Conservation (phyloP, 2,329 filamentous ascomycete species). For the Leptographium procerum region DNA sequence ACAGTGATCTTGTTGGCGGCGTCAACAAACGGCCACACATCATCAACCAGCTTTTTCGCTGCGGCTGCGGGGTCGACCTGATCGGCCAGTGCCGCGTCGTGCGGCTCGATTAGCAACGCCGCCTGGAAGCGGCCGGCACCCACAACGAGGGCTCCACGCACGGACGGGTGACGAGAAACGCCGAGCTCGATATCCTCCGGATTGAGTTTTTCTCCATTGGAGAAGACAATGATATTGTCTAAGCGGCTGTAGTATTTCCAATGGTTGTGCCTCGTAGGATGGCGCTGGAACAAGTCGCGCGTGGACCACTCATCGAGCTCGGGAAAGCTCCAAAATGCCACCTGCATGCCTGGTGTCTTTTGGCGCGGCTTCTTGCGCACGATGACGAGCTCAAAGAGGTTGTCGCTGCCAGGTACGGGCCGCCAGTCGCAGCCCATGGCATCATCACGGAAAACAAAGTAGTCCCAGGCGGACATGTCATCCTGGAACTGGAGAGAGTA, state of each 20-base stretch:
- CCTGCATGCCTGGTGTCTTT: conserved; percentile 22
- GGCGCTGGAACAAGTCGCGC: conserved; percentile 30
- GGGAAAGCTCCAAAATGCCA: conserved; percentile 30
- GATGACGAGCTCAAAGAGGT: conserved; percentile 27
- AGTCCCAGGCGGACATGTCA: conserved; percentile 27
- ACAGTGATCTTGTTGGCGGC: conserved; percentile 31
- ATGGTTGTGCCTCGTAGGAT: conserved; percentile 25
- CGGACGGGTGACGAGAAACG: conserved; percentile 24
- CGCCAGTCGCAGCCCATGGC: conserved; percentile 5
- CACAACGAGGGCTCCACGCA: conserved; percentile 32
- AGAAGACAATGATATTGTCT: conserved; percentile 38
- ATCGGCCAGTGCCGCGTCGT: not conserved
- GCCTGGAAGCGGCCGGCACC: conserved; percentile 35
- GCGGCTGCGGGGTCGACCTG: not conserved
- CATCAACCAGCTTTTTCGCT: conserved; percentile 22
- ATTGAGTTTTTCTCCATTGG: conserved; percentile 40
- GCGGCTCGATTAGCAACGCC: conserved; percentile 32
- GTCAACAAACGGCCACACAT: conserved; percentile 31
- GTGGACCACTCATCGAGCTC: conserved; percentile 28
- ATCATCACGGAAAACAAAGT: conserved; percentile 29
- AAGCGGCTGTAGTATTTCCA: conserved; percentile 24
- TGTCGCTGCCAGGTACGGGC: conserved; percentile 10
- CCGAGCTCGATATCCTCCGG: conserved; percentile 31
- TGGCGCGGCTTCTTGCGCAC: conserved; percentile 18
- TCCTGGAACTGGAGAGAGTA: conserved; percentile 23